A percentile compares a stretch with the other conserved stretches of the same genome.
Evolutionary conservation across 2,329 filamentous ascomycete genomes (phyloP).

Genomic region (Microthyrium microscopicum): DNA sequence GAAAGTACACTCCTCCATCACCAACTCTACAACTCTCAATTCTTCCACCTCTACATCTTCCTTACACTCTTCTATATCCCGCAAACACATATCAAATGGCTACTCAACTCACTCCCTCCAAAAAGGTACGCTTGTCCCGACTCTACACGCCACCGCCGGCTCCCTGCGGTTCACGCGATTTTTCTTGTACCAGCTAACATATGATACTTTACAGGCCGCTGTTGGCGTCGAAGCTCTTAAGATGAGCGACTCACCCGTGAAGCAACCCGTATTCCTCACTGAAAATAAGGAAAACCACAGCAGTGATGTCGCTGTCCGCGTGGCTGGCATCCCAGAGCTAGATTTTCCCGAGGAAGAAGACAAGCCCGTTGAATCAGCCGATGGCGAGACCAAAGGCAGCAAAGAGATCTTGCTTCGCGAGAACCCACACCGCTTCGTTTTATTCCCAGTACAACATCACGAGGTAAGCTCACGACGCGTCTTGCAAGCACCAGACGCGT

Average conservation of each 20-base stretch:
- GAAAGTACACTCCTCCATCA: no score
- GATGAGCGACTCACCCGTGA: constrained; percentile 72
- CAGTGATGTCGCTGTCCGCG: constrained; percentile 40
- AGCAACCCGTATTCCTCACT: constrained; percentile 67
- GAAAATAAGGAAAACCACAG: constrained; percentile 69
- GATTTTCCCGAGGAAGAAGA: constrained; percentile 20
- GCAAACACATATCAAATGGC: constrained; percentile 42
- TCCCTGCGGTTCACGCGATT: constrained; percentile 19
- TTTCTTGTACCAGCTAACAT: constrained; percentile 23
- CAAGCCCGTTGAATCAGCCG: constrained; percentile 22
- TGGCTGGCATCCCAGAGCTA: constrained; percentile 35
- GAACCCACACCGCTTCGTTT: constrained; percentile 88
- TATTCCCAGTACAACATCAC: constrained; percentile 98
- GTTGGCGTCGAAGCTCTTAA: constrained; percentile 75
- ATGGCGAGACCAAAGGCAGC: constrained; percentile 48
- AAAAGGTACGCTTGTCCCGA: constrained; percentile 38
- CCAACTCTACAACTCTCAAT: no score
- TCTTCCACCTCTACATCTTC: not conserved
- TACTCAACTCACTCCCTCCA: constrained; percentile 56
- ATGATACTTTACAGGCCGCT: constrained; percentile 46
- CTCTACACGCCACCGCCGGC: constrained; percentile 21
- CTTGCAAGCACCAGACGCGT: constrained; percentile 50
- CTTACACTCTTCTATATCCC: not conserved
- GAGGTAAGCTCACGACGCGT: constrained; percentile 59
- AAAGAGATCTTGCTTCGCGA: constrained; percentile 87